phyloP scores from a whole-genome alignment of 2,329 filamentous ascomycete species.

The Pseudogymnoascus sp. region DNA sequence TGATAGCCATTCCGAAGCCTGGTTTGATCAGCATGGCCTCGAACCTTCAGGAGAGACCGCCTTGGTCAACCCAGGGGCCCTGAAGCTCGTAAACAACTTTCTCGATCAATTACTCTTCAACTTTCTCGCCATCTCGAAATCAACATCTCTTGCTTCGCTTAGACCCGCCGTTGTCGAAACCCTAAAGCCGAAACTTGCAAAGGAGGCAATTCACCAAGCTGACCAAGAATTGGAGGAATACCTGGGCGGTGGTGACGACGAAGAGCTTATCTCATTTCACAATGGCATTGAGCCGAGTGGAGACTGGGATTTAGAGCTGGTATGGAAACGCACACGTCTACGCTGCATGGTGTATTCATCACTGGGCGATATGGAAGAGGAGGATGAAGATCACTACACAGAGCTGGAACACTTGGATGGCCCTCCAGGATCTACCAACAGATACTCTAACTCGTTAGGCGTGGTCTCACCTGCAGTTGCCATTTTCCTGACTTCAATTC shows the following conservation, averaged over 20 bases:
- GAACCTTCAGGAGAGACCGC: slow-evolving; percentile 62
- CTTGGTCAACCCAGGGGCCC: slow-evolving; percentile 64
- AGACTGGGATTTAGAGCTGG: slow-evolving; percentile 83
- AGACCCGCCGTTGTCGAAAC: slow-evolving; percentile 80
- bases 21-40: slow-evolving; percentile 63
- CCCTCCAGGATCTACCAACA: slow-evolving; percentile 48
- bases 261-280: slow-evolving; percentile 56
- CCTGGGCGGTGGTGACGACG: slow-evolving; percentile 70
- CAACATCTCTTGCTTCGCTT: slow-evolving; percentile 67
- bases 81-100: slow-evolving; percentile 81
- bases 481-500: slow-evolving; percentile 90
- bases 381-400: slow-evolving; percentile 87
- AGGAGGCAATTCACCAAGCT: slow-evolving; percentile 73
- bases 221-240: slow-evolving; percentile 87
- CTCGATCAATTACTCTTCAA: slow-evolving; percentile 90
- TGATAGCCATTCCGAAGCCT: slow-evolving; percentile 64
- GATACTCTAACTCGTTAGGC: slow-evolving; percentile 48
- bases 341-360: slow-evolving; percentile 98
- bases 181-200: slow-evolving; percentile 81
- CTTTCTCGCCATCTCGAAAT: slow-evolving; percentile 73
- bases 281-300: slow-evolving; percentile 44
- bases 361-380: slow-evolving; percentile 92
- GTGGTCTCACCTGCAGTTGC: slow-evolving; percentile 83
- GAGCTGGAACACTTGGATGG: slow-evolving; percentile 68
- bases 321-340: slow-evolving; percentile 88